Conservation (phyloP, 2,329 filamentous ascomycete species). For the Aspergillus chevalieri region DNA sequence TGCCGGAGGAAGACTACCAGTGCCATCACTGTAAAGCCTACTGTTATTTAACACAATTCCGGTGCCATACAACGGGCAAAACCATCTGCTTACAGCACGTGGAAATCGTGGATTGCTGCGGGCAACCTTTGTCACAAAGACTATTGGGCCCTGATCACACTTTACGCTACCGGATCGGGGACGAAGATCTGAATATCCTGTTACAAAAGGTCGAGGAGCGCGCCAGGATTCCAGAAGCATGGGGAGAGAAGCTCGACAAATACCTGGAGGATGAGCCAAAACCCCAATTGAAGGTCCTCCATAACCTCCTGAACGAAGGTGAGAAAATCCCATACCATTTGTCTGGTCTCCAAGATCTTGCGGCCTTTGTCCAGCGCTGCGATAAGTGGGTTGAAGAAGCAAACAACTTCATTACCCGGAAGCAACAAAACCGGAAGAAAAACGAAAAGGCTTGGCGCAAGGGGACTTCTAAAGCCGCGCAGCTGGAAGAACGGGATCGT, state of each 20-base stretch:
- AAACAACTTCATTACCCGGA: slow-evolving; percentile 90
- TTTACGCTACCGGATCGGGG: slow-evolving; percentile 69
- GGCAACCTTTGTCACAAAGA: slow-evolving; percentile 59
- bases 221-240: slow-evolving; percentile 74
- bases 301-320: slow-evolving; percentile 80
- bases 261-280: slow-evolving; percentile 75
- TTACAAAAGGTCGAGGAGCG: slow-evolving; percentile 79
- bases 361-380: slow-evolving; percentile 88
- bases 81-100: slow-evolving; percentile 77
- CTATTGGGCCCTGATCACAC: slow-evolving; percentile 64
- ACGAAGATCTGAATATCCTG: slow-evolving; percentile 60
- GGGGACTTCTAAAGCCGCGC: slow-evolving; percentile 63
- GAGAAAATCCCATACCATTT: slow-evolving; percentile 93
- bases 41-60: slow-evolving; percentile 83
- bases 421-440: slow-evolving; percentile 94
- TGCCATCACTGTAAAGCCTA: slow-evolving; percentile 90
- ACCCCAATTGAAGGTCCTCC: slow-evolving; percentile 79
- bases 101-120: slow-evolving; percentile 74
- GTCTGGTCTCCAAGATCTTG: slow-evolving; percentile 71
- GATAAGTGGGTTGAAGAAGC: slow-evolving; percentile 98
- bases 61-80: slow-evolving; percentile 75
- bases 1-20: slow-evolving; percentile 86
- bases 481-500: slow-evolving; percentile 75
- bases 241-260: slow-evolving; percentile 85
- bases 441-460: slow-evolving; percentile 82